Evolutionary conservation across 768 basidiomycete genomes (phyloP), one percentile per base, ranked within the genome.

Genomic region (Cystofilobasidium macerans): DNA sequence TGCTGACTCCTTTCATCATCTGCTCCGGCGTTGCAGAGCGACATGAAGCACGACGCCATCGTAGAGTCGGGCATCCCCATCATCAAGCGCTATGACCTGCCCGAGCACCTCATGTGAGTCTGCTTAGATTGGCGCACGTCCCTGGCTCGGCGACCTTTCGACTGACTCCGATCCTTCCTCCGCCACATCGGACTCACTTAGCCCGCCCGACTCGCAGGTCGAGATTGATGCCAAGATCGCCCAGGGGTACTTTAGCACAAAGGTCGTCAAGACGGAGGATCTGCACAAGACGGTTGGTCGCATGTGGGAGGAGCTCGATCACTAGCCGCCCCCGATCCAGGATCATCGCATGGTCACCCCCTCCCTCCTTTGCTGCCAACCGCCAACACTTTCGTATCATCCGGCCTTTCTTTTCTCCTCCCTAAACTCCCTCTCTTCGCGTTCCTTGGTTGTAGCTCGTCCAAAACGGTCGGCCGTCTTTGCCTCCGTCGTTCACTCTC

Each of bases 21-120:
- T 24, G 12, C 26, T 3, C 26, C 38, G 20, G 8, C 35, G 47
- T 36, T 51, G 62, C 22, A 69, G 69, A 70, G 64, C 47, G 68
- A 69, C 73, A 85, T 86, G 84, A 94, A 97, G 83, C 92, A 95
- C 78, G 84, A 95, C 69, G 91, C 93, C 12, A 93, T 97, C 57
- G 87, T 93, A 64, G 81, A 85, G 71, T 86, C 85, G 13, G 93
- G 93, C 0, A 94, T 95, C 67, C 82, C 83, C 2, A 90, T 97
- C 66, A 56, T 81, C 71, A 82, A 81, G 62, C 81, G 70, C 43
- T 65, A 62, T 43, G 65, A 61, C 48, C 24, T 66, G 33, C 93
- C 91, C 18, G 89, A 89, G 61, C 82, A 94, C 69, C 83, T 95
- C 64, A 88, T 95, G 69, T 75, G 64, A 62, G 38, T 6, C 56